Evolutionary conservation across 2,329 filamentous ascomycete genomes (phyloP), one percentile per base, ranked within the genome.

Genomic region (Laburnicola sp.): DNA sequence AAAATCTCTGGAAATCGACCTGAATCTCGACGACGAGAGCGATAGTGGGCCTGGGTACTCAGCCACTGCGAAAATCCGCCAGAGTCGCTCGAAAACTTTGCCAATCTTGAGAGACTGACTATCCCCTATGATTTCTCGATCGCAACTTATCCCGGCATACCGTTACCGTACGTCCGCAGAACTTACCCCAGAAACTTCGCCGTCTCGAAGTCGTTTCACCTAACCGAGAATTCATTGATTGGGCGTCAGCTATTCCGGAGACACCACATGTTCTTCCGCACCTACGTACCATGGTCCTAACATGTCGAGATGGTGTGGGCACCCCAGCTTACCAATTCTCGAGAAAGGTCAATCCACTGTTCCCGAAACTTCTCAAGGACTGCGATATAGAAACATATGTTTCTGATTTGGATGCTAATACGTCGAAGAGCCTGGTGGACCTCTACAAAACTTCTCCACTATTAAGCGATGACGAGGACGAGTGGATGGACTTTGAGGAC

Each of bases 71-170:
- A 48, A 22, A 43, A 50, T 3, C 57, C 57, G 0, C 49, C 48
- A 25, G 41, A 6, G 9, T 57, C 60, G 0, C 27, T 62, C 32
- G 43, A 35, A 2, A 36, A 50, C 22, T 62, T 63, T 27, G 26
- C 35, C 1, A 28, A 35, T 3, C 26, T 65, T 30, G 57, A 49
- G 31, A 32, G 39, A 2, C 56, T 65, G 21, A 51, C 41, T 4
- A 38, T 62, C 4, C 60, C 60, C 3, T 51, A 63, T 11, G 31
- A 49, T 2, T 62, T 65, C 28, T 10, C 63, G 9, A 54, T 59
- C 40, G 34, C 31, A 3, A 10, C n/a, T n/a, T n/a, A 37, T 30
- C 4, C 25, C 6, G 32, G 21, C 26, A 22, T 3, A 23, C n/a
- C 31, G 16, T 16, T 3, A 40, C 11, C 51, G 48, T n/a, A 43